A percentile compares a stretch with the other conserved stretches of the same genome.
Evolutionary conservation across 108 stramenopile species (phyloP).

Genomic region (Cyclotella atomus): DNA sequence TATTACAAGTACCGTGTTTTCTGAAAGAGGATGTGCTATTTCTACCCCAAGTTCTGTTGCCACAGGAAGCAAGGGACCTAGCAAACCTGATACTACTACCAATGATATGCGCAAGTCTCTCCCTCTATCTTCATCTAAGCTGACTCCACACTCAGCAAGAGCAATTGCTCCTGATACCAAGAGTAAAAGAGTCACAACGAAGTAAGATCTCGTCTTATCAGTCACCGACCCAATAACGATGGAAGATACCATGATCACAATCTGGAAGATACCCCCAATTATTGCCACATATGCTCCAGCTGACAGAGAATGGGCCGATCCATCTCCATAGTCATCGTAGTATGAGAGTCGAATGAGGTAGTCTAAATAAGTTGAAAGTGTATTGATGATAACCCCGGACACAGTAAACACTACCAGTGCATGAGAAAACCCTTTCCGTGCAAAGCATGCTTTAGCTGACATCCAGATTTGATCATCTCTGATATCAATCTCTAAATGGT

Average conservation of each 20-base stretch:
- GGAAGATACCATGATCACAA: slow-evolving; percentile 86
- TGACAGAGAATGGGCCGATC: slow-evolving; percentile 17
- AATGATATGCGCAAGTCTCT: slow-evolving; percentile 72
- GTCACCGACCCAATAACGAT: slow-evolving; percentile 77
- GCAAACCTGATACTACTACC: slow-evolving; percentile 70
- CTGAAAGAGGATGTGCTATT: slow-evolving; percentile 82
- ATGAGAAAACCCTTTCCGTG: slow-evolving; percentile 79
- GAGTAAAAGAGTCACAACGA: slow-evolving; percentile 71
- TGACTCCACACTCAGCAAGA: slow-evolving; percentile 87
- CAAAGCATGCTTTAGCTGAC: slow-evolving; percentile 74
- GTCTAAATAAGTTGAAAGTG: slow-evolving; percentile 83
- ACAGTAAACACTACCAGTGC: slow-evolving; percentile 77
- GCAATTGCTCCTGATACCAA: slow-evolving; percentile 82
- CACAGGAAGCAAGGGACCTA: slow-evolving; percentile 87
- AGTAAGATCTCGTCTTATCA: slow-evolving; percentile 82
- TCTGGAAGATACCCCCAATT: slow-evolving; percentile 82
- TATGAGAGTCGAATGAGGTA: slow-evolving; percentile 82
- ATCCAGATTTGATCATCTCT: slow-evolving; percentile 83
- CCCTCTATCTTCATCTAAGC: slow-evolving; percentile 72
- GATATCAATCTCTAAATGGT: slow-evolving; percentile 83
- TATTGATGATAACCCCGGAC: slow-evolving; percentile 84
- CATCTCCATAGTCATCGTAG: slow-evolving; percentile 19
- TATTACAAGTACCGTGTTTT: slow-evolving; percentile 88
- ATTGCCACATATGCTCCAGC: slow-evolving; percentile 78
- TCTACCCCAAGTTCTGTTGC: slow-evolving; percentile 87